A percentile compares a stretch with the other conserved stretches of the same genome.
phyloP scores from a whole-genome alignment of 2,329 filamentous ascomycete species.

The Exophiala sp. region DNA sequence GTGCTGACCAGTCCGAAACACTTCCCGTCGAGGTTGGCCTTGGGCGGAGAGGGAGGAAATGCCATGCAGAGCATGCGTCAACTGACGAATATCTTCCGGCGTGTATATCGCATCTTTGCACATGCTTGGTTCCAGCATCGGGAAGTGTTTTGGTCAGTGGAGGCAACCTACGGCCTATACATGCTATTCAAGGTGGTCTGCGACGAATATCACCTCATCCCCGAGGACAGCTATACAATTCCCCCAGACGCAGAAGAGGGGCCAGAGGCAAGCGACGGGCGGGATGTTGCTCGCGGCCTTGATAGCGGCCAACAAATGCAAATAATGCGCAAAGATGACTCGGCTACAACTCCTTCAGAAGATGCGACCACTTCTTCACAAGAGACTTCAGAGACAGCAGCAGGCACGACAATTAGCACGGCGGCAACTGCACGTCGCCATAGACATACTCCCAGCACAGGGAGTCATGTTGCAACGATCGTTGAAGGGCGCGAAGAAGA shows the following conservation, averaged over 20 bases:
- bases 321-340: slow-evolving; percentile 38
- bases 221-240: slow-evolving; percentile 91
- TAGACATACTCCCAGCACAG: slow-evolving; percentile 72
- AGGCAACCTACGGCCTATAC: slow-evolving; percentile 85
- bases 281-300: background rate
- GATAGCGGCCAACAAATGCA: slow-evolving; percentile 22
- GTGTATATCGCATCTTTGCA: slow-evolving; percentile 92
- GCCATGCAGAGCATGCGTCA: slow-evolving; percentile 52
- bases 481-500: slow-evolving; percentile 74
- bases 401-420: slow-evolving; percentile 49
- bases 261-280: slow-evolving; percentile 47
- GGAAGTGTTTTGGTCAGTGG: slow-evolving; percentile 89
- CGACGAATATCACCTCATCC: slow-evolving; percentile 81
- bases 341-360: slow-evolving; percentile 3
- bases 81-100: slow-evolving; percentile 87
- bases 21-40: slow-evolving; percentile 76
- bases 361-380: slow-evolving; percentile 1
- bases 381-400: slow-evolving; percentile 32
- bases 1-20: slow-evolving; percentile 90
- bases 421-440: slow-evolving; percentile 74
- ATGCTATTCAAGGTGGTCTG: slow-evolving; percentile 96
- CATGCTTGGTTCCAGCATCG: slow-evolving; percentile 98
- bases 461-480: slow-evolving; percentile 72
- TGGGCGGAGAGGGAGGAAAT: slow-evolving; percentile 44
- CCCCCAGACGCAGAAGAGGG: slow-evolving; percentile 82